These are phyloP conservation scores for Fagopyrum homotropicum DNA, from an alignment of 148 eudicot genomes.

Conservation along the genomic window DNA sequence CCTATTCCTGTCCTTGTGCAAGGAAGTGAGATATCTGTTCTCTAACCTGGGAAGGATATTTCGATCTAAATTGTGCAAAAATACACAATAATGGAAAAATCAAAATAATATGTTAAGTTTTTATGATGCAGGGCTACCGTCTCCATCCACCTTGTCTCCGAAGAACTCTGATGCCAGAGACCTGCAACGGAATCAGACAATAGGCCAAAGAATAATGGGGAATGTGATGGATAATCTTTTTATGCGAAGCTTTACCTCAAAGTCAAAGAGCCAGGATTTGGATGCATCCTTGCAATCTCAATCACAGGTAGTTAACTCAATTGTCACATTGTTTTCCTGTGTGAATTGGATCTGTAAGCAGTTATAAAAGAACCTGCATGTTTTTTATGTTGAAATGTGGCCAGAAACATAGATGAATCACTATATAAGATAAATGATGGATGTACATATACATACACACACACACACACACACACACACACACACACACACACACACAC, in stretches of 20 bases:
- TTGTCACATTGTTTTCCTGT: not conserved
- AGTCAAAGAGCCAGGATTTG: slow-evolving; percentile 47
- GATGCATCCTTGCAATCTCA: slow-evolving; percentile 58
- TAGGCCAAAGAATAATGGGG: slow-evolving; percentile 93
- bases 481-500: no score
- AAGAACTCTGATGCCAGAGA: slow-evolving; percentile 42
- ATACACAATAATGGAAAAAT: not conserved
- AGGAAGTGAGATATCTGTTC: not conserved
- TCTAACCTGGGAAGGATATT: not conserved
- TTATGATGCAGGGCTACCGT: slow-evolving; percentile 48
- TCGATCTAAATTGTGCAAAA: not conserved
- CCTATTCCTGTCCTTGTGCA: not conserved
- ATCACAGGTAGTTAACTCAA: slow-evolving; percentile 45
- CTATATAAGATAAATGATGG: not conserved
- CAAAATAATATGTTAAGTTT: not conserved
- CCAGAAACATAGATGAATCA: not conserved
- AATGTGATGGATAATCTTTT: slow-evolving; percentile 85
- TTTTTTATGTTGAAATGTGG: not conserved
- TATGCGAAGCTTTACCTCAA: slow-evolving; percentile 82
- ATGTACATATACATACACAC: no score
- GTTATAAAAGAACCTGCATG: not conserved
- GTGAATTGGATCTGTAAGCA: not conserved
- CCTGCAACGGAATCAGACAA: slow-evolving; percentile 71
- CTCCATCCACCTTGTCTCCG: slow-evolving; percentile 56
- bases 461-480: no score